Conservation (phyloP, 2,329 filamentous ascomycete species). For the Sporothrix brunneoviolacea region DNA sequence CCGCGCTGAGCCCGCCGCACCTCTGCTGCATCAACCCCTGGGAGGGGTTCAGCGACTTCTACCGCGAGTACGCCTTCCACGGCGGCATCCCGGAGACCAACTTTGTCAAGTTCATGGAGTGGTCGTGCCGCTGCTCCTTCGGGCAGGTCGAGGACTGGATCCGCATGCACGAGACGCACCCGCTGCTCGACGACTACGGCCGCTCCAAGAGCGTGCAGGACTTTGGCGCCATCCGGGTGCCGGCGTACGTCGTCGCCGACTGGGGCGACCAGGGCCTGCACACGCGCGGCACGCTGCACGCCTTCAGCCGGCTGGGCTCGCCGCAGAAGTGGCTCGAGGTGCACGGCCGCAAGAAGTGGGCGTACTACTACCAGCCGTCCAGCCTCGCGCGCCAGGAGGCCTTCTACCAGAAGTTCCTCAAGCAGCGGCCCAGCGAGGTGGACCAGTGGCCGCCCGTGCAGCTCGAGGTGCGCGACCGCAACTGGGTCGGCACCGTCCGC, state of each 20-base stretch:
- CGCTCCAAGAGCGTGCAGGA: not conserved
- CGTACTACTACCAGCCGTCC: not conserved
- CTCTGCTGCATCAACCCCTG: conserved; percentile 40
- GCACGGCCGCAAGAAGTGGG: not conserved
- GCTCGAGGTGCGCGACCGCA: not conserved
- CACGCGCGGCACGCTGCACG: not conserved
- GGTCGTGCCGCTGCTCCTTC: not conserved
- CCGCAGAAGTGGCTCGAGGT: not conserved
- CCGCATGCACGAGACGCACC: not conserved
- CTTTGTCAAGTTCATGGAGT: not conserved
- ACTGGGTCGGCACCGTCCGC: not conserved
- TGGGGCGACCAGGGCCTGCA: not conserved
- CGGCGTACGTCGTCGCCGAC: not conserved
- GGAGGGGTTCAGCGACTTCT: conserved; percentile 50
- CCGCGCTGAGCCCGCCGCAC: conserved; percentile 38
- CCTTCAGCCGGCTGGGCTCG: not conserved
- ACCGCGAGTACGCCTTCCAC: conserved; percentile 33
- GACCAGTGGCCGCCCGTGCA: not conserved
- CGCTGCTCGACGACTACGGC: not conserved
- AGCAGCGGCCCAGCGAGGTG: not conserved
- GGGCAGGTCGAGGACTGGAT: not conserved
- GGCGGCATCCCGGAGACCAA: not conserved
- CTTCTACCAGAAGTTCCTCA: not conserved
- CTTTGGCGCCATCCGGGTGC: not conserved
- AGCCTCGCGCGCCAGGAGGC: not conserved